Evolutionary conservation across 2,329 filamentous ascomycete genomes (phyloP), one percentile per base, ranked within the genome.

Genomic region (Ophiostoma himal-ulmi): DNA sequence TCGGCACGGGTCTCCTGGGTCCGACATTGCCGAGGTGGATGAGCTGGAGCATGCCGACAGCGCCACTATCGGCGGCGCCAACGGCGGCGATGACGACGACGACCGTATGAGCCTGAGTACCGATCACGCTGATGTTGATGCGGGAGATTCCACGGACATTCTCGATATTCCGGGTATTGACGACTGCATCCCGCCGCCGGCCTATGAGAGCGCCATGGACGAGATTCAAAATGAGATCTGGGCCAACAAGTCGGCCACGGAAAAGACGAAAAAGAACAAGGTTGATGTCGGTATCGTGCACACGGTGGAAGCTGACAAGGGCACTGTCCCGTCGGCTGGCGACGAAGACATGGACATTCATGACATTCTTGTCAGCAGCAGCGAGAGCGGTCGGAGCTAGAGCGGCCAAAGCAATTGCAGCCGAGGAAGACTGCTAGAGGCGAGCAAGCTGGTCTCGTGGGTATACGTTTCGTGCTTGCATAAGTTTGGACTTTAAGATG

Each of bases 381-480:
- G 36, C 36, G 62, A 39, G 17, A 39, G 60, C 60, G 75, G 85
- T 85, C 64, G 82, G 83, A 72, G 75, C 85, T 26, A 82, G 82
- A 57, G 81, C 60, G 20, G 57, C 57, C 22, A 22, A 13, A 62
- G 57, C 22, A 4, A 34, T 7, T 3, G 57, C 26, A 22, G n/a
- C 30, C 10, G 26, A 5, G 44, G 17, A 7, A 48, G 44, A 20
- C 44, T 8, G 44, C 44, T 48, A 2, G 20, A 20, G 44, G 17
- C 44, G 52, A 22, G n/a, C 52, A 57, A 57, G 1, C 22, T 22
- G n/a, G 52, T 26, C n/a, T 3, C 8, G n/a, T 57, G 26, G 52
- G 2, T 22, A 10, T 57, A 26, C n/a, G 52, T 26, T 3, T 11
- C 52, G n/a, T 22, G 52, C 52, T 26, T 57, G 20, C 5, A 10